Base-by-base conservation (phyloP, 176 grass and related monocot species). In the Miscanthus lutarioriparius region DNA sequence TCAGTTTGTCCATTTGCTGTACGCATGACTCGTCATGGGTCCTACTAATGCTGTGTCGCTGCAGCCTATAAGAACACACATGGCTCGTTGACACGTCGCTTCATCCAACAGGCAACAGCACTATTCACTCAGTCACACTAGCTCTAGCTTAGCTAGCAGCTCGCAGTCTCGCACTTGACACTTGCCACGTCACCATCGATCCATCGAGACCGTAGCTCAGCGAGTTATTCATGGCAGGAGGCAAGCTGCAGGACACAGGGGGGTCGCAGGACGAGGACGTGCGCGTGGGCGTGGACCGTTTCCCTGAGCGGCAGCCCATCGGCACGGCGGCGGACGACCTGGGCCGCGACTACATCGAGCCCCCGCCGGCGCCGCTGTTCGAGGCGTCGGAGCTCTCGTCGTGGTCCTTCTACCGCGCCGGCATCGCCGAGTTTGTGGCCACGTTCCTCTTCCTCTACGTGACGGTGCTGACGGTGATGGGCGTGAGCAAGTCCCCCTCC, bases 361-460 rank as follows among this genome's bases (percentile, higher is more conserved):
- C 76, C 14, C 58, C 76, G 23, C 23, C 76, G 76, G 35, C 76
- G 76, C 76, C 76, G 54, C 36, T 78, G 56, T 78, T 78, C 58
- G 76, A 78, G 22, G 56, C 76, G 23, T 62, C 56, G 10, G 58
- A 78, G 23, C 76, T 78, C 14, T 27, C 76, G 8, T 78, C 76
- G 15, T 96, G 94, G 94, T 96, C 94, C 22, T 96, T 96, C 91
- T 96, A 93, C 91, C 88, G 95, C 28, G 95, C 95, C 1, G 94
- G 94, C 65, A 97, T 97, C 23, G 92, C 94, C 11, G 94, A 97
- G 91, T 96, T 96, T 56, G 69, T 90, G 12, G 91, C 91, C 79
- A 97, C 87, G 36, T 93, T 93, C 80, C 94, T 97, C 39, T 97
- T 97, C 87, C 92, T 97, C 75, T 97, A 93, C 94, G 86, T 97